These are phyloP conservation scores for Austroboletus niveus DNA, from an alignment of 1,284 basidiomycete genomes.

Conservation along the genomic window DNA sequence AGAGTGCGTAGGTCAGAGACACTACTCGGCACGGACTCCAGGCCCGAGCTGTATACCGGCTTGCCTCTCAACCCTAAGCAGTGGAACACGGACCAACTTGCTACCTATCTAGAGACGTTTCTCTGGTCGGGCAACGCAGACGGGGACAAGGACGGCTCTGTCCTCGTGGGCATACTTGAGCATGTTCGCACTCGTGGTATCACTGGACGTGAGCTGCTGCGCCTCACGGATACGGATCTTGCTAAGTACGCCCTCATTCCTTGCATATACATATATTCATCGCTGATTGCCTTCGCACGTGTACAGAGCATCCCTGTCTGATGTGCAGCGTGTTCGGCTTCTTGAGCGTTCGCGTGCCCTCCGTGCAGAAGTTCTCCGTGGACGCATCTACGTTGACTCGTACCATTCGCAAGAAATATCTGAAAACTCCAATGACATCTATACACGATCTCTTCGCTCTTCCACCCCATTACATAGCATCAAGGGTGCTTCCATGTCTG, in stretches of 20 bases:
- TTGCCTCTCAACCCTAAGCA: slow-evolving; percentile 29
- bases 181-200: slow-evolving; percentile 21
- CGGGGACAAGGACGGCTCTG: not conserved
- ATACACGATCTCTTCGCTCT: slow-evolving; percentile 1
- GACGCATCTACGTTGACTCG: slow-evolving; percentile 24
- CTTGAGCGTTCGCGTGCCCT: slow-evolving; percentile 26
- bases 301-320: slow-evolving; percentile 25
- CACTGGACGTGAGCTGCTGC: slow-evolving; percentile 28
- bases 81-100: slow-evolving; percentile 25
- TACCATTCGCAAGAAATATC: slow-evolving; percentile 17
- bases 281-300: not conserved
- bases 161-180: slow-evolving; percentile 15
- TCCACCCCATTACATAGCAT: slow-evolving; percentile 10
- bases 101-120: slow-evolving; percentile 22
- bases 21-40: slow-evolving; percentile 2
- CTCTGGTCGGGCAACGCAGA: slow-evolving; percentile 1
- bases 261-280: not conserved
- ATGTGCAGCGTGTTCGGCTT: slow-evolving; percentile 17
- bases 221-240: slow-evolving; percentile 28
- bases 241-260: slow-evolving; percentile 13
- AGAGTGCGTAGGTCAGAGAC: slow-evolving; percentile 16
- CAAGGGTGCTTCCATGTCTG: slow-evolving; percentile 21
- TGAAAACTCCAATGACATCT: slow-evolving; percentile 9
- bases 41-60: not conserved
- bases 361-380: slow-evolving; percentile 24